These are phyloP conservation scores for Baorangia bicolor DNA, from an alignment of 768 basidiomycete species.

Conservation along the genomic window DNA sequence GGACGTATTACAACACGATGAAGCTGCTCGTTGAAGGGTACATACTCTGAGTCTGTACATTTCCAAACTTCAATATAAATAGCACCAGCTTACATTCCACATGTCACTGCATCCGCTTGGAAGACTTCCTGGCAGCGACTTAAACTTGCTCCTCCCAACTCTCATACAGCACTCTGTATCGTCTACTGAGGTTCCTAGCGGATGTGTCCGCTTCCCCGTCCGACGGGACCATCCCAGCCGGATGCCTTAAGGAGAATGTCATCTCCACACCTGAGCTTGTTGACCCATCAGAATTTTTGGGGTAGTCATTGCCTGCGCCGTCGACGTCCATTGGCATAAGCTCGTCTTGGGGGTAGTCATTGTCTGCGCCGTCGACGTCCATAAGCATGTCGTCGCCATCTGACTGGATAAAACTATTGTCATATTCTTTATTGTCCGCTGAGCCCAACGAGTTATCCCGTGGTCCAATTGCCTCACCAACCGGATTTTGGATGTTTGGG, in stretches of 20 bases:
- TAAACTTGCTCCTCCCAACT: conserved; percentile 1
- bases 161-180: conserved; percentile 2
- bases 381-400: neutral
- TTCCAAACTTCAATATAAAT: neutral
- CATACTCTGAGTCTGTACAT: neutral
- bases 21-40: neutral
- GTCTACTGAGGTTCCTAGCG: neutral
- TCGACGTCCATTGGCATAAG: neutral
- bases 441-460: conserved; percentile 12
- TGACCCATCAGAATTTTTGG: neutral
- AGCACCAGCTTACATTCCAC: neutral
- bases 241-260: neutral
- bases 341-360: neutral
- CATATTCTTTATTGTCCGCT: conserved; percentile 8
- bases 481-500: conserved; percentile 8
- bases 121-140: neutral
- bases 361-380: neutral
- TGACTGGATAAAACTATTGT: conserved; percentile 6
- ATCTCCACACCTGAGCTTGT: neutral
- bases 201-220: neutral
- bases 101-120: neutral
- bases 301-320: neutral
- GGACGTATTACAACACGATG: neutral
- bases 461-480: conserved; percentile 14
- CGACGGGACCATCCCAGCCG: neutral